phyloP scores from a whole-genome alignment of 257 asterid species.

The Echium plantagineum region DNA sequence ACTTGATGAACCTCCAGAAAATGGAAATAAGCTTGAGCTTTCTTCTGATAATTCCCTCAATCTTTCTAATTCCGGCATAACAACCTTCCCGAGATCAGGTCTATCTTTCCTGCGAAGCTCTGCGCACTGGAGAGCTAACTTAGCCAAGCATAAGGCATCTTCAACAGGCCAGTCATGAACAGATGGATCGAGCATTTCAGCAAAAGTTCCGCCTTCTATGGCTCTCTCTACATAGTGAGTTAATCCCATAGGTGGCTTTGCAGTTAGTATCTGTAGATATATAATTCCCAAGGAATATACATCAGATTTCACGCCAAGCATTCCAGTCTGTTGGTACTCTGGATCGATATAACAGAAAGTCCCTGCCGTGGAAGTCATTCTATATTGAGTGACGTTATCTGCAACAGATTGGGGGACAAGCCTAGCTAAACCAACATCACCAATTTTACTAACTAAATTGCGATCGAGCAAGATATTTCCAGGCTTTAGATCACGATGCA shows the following conservation, averaged over 20 bases:
- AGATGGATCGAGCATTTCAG: conserved; percentile 51
- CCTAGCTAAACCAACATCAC: conserved; percentile 89
- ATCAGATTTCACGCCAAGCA: conserved; percentile 95
- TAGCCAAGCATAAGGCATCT: conserved; percentile 58
- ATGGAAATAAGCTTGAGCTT: conserved; percentile 12
- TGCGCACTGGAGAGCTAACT: conserved; percentile 48
- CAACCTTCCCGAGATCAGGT: conserved; percentile 72
- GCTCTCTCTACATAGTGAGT: conserved; percentile 70
- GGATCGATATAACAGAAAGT: conserved; percentile 96
- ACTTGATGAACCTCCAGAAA: conserved; percentile 24
- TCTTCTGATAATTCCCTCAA: conserved; percentile 58
- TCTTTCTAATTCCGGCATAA: conserved; percentile 58
- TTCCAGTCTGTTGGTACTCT: conserved; percentile 91
- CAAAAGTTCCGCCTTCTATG: conserved; percentile 50
- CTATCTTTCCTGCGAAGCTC: conserved; percentile 85
- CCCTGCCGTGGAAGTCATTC: conserved; percentile 92
- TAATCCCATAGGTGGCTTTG: conserved; percentile 77
- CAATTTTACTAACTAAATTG: conserved; percentile 72
- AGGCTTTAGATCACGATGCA: conserved; percentile 85
- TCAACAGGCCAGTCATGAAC: conserved; percentile 72
- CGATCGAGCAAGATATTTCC: conserved; percentile 79
- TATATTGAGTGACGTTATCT: conserved; percentile 74
- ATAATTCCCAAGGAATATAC: conserved; percentile 78
- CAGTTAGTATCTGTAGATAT: conserved; percentile 66
- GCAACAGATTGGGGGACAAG: conserved; percentile 87